Conservation (phyloP, 2,329 filamentous ascomycete species). For the Trichoderma breve region DNA sequence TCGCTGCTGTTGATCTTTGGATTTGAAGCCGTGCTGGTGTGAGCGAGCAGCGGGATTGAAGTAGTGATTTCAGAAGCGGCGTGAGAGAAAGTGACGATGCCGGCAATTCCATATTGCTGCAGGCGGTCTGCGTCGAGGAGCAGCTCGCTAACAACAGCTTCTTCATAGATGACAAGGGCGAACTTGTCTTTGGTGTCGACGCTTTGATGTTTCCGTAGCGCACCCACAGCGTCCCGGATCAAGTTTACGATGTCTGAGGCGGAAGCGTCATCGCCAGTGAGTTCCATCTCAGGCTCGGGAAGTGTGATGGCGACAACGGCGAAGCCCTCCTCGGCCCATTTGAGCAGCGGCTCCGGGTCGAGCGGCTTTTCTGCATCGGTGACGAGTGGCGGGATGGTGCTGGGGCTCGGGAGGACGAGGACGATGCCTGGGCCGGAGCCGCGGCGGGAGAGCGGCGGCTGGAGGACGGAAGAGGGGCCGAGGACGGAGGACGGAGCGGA, state of each 20-base stretch:
- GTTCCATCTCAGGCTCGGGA: background rate
- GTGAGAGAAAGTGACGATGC: conserved; percentile 11
- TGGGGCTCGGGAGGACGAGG: conserved; percentile 26
- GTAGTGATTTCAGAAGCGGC: background rate
- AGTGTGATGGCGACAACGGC: conserved; percentile 28
- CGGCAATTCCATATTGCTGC: conserved; percentile 1
- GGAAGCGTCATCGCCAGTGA: background rate
- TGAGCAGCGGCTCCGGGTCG: conserved; percentile 30
- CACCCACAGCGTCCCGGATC: background rate
- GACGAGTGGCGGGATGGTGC: background rate
- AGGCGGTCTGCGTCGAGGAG: background rate
- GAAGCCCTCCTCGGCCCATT: conserved; percentile 40
- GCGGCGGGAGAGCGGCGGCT: conserved; percentile 31
- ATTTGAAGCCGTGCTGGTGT: background rate
- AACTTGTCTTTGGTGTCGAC: conserved; percentile 32
- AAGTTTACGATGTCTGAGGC: background rate
- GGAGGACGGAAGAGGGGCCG: conserved; percentile 20
- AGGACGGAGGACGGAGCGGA: conserved; percentile 5
- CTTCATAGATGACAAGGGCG: conserved; percentile 26
- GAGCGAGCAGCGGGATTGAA: background rate
- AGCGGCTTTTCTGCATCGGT: conserved; percentile 3
- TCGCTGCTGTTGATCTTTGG: background rate
- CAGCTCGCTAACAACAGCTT: background rate
- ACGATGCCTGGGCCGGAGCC: conserved; percentile 36
- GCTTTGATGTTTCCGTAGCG: background rate